Evolutionary conservation across 345 rosid genomes (phyloP).

Genomic region (Euphorbia pulcherrima): DNA sequence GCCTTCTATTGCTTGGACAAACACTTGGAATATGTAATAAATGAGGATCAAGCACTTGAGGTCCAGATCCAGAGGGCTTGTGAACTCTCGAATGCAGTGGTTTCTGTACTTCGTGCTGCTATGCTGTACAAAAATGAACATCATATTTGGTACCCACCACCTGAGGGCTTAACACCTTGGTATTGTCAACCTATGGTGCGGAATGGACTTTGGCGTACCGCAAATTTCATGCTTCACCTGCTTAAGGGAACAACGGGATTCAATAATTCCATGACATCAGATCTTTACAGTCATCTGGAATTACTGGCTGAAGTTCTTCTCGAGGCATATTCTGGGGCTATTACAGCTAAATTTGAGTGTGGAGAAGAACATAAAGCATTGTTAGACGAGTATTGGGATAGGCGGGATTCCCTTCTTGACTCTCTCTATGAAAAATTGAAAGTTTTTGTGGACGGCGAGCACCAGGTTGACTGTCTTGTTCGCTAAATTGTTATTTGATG

Average conservation of each 20-base stretch:
- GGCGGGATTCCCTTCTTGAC: slow-evolving; percentile 66
- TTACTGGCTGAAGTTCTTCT: slow-evolving; percentile 65
- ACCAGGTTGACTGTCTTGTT: slow-evolving; percentile 45
- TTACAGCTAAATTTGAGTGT: slow-evolving; percentile 60
- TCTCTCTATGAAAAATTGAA: slow-evolving; percentile 63
- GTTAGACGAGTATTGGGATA: slow-evolving; percentile 67
- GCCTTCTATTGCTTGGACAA: slow-evolving; percentile 67
- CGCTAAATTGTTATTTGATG: slow-evolving; percentile 10
- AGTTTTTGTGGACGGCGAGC: slow-evolving; percentile 40
- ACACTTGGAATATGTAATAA: slow-evolving; percentile 63
- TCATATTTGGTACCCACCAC: slow-evolving; percentile 90
- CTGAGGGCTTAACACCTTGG: slow-evolving; percentile 83
- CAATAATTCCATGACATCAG: slow-evolving; percentile 54
- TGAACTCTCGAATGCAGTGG: slow-evolving; percentile 76
- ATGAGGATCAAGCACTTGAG: slow-evolving; percentile 49
- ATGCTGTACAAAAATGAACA: slow-evolving; percentile 67
- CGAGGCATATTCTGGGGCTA: slow-evolving; percentile 62
- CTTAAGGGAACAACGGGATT: slow-evolving; percentile 51
- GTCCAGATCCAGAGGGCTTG: slow-evolving; percentile 66
- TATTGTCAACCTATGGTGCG: slow-evolving; percentile 60
- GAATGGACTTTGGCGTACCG: slow-evolving; percentile 75
- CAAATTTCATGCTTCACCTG: slow-evolving; percentile 67
- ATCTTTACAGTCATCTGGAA: slow-evolving; percentile 53
- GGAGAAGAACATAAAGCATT: slow-evolving; percentile 68
- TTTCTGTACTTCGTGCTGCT: slow-evolving; percentile 54